Base-by-base conservation (phyloP, 2,329 filamentous ascomycete genomes). In the Diaporthe capsici region DNA sequence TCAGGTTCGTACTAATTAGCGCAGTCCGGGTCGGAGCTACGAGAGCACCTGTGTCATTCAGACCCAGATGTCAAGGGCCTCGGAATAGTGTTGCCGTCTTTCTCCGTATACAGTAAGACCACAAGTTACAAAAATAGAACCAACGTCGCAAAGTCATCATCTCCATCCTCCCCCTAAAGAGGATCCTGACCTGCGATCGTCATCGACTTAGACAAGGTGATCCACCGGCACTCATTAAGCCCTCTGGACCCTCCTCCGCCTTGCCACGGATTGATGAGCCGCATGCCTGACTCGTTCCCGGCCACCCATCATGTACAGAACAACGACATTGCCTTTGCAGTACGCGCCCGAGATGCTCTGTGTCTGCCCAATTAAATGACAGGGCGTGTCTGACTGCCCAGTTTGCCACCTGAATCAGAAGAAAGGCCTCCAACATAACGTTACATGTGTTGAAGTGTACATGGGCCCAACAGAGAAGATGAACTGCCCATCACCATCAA, bases 161-260 rank as follows among this genome's bases (percentile, higher is more conserved):
- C 49, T 42, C 49, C 65, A 55, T 42, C 39, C 0, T 25, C 65
- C 65, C 65, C 65, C 65, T 55, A 53, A 70, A 55, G 65, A 70
- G 65, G 65, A 70, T 55, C 65, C 65, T 42, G n/a, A 55, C 34
- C 47, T 55, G n/a, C n/a, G 65, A 70, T 70, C 65, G 15, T 31
- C 49, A 15, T 55, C 15, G 34, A 55, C 47, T 70, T 70, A 55
- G 49, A 55, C 65, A 42, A 55, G 34, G 49, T 42, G 65, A 55
- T 53, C 65, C 65, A 68, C 65, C n/a, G 34, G 65, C 65, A 39
- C 22, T 53, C 47, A 68, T 68, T 53, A 37, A 68, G 63, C 63
- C 63, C 44, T 53, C 22, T 31, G 63, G 47, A 68, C 31, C 13
- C 63, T 39, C 47, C 31, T 68, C 63, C 47, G 65, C 49, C 22